phyloP scores from a whole-genome alignment of 306 rosid species.

The Mimosa pudica region DNA sequence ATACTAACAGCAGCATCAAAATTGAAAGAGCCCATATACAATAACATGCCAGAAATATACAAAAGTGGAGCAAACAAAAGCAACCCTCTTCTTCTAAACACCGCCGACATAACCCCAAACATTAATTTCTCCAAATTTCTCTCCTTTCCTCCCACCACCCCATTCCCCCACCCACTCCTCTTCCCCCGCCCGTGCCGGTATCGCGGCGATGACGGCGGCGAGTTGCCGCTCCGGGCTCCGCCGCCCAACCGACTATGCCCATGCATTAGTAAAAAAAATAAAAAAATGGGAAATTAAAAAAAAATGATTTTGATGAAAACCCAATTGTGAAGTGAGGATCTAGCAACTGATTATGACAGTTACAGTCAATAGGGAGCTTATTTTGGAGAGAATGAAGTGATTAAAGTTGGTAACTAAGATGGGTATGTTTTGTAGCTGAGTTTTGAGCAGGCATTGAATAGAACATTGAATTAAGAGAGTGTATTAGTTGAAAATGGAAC shows the following conservation, averaged over 20 bases:
- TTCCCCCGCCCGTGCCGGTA: slow-evolving; percentile 68
- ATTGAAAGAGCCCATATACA: slow-evolving; percentile 85
- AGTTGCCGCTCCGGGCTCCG: slow-evolving; percentile 42
- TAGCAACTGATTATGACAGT: slow-evolving; percentile 15
- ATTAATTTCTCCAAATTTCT: slow-evolving; percentile 54
- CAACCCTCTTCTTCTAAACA: slow-evolving; percentile 72
- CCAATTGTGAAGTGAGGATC: slow-evolving; percentile 23
- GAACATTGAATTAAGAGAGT: not conserved
- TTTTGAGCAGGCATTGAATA: not conserved
- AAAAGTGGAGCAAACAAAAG: slow-evolving; percentile 83
- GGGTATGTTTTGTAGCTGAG: not conserved
- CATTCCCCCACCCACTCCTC: slow-evolving; percentile 31
- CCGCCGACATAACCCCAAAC: slow-evolving; percentile 61
- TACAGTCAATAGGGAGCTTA: not conserved
- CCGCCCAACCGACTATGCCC: slow-evolving; percentile 72
- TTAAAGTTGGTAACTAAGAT: no score
- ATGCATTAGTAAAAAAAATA: slow-evolving; percentile 51
- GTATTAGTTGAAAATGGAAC: not conserved
- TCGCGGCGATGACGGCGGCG: slow-evolving; percentile 81
- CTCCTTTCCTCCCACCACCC: slow-evolving; percentile 43
- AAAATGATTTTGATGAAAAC: not conserved
- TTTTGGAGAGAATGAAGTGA: no score
- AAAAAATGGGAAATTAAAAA: no score
- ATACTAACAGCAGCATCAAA: slow-evolving; percentile 68
- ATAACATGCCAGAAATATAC: slow-evolving; percentile 83